Percentiles rank a stretch among this genome's conserved stretches.
phyloP scores from a whole-genome alignment of 352 stramenopile genomes.

The Peronospora tabacina region DNA sequence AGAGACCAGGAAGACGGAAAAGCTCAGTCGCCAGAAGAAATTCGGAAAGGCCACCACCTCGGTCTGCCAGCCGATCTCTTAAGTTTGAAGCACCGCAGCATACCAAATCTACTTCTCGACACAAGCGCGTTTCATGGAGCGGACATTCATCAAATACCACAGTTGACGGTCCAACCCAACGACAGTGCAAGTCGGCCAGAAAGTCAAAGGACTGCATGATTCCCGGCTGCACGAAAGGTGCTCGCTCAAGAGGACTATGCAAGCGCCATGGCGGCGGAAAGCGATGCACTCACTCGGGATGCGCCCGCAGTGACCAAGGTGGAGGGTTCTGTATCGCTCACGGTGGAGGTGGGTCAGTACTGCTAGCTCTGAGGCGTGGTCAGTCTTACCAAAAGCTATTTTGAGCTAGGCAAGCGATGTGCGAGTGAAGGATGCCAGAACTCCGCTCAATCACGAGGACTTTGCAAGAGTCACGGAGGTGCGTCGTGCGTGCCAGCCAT shows the following conservation, averaged over 20 bases:
- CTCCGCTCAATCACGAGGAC: constrained; percentile 66
- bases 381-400: constrained; percentile 3
- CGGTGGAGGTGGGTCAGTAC: constrained; percentile 40
- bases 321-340: constrained; percentile 78
- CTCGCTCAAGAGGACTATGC: constrained; percentile 71
- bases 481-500: neutral
- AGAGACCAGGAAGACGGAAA: constrained; percentile 9
- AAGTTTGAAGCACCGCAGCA: constrained; percentile 20
- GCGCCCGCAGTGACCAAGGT: constrained; percentile 74
- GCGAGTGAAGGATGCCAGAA: constrained; percentile 57
- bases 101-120: constrained; percentile 3
- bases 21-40: constrained; percentile 8
- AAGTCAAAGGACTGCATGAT: constrained; percentile 71
- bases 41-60: constrained; percentile 5
- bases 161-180: constrained; percentile 5
- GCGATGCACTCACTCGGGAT: constrained; percentile 49
- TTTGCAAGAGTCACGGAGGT: constrained; percentile 86
- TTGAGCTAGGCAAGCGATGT: constrained; percentile 53
- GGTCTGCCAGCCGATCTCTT: constrained; percentile 25
- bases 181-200: constrained; percentile 32
- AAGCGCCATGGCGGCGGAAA: constrained; percentile 84
- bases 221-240: constrained; percentile 60
- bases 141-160: constrained; percentile 10
- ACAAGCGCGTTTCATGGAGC: constrained; percentile 36
- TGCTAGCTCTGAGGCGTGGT: neutral